These are phyloP conservation scores for Vicia faba DNA, from an alignment of 306 rosid species.

Conservation along the genomic window DNA sequence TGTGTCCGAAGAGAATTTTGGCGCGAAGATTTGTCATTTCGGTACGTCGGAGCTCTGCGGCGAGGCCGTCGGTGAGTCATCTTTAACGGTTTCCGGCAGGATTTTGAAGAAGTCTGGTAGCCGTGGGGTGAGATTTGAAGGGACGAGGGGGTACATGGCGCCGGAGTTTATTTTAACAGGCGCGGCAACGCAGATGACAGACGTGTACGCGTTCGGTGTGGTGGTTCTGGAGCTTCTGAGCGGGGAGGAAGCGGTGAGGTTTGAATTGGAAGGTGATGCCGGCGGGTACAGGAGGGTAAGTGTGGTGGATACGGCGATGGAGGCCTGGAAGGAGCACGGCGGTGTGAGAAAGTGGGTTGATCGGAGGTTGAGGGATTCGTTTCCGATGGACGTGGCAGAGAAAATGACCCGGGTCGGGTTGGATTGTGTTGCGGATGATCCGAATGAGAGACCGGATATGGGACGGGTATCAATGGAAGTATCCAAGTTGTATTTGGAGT, in stretches of 20 bases:
- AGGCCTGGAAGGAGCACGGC: constrained; percentile 46
- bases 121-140: constrained; percentile 60
- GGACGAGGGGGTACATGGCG: constrained; percentile 89
- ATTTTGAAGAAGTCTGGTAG: constrained; percentile 42
- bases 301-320: constrained; percentile 73
- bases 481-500: constrained; percentile 77
- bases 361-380: constrained; percentile 75
- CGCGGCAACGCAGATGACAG: constrained; percentile 67
- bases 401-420: constrained; percentile 65
- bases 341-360: constrained; percentile 82
- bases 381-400: constrained; percentile 78
- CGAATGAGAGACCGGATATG: constrained; percentile 74
- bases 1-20: constrained; percentile 43
- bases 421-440: constrained; percentile 64
- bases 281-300: constrained; percentile 62
- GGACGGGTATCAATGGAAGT: constrained; percentile 59
- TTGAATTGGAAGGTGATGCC: constrained; percentile 41
- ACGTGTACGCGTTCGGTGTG: constrained; percentile 91
- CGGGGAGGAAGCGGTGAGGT: constrained; percentile 76
- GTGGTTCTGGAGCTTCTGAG: constrained; percentile 80
- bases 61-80: constrained; percentile 22
- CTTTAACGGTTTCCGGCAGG: background rate
- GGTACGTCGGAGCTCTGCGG: constrained; percentile 86
- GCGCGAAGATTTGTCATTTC: constrained; percentile 80
- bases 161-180: constrained; percentile 74